Base-by-base conservation (phyloP, 495 filamentous ascomycete genomes). In the Haplographium delicatum region DNA sequence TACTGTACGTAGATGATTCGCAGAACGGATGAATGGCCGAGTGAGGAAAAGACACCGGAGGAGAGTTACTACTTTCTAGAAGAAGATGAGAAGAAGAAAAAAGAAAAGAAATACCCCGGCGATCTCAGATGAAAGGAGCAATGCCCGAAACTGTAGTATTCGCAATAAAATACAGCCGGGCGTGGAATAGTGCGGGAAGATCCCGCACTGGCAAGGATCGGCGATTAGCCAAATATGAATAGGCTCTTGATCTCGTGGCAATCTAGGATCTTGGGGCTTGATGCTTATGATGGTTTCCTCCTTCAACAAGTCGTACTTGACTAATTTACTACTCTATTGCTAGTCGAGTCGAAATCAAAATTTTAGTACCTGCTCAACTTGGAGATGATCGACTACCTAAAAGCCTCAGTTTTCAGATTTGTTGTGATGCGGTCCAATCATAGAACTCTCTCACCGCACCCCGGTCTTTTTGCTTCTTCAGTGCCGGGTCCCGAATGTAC, bases 241-340 rank as follows among this genome's bases (percentile, higher is more conserved):
- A 47, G 39, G 39, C 39, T 43, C 39, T 23, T 25, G 39, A 25
- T 24, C 20, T 43, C 39, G 39, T 43, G 39, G 39, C 39, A 43
- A 23, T n/a, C 39, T n/a, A 25, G 39, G 39, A 43, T 43, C n/a
- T n/a, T n/a, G n/a, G n/a, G n/a, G n/a, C n/a, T n/a, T n/a, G n/a
- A n/a, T n/a, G n/a, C n/a, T n/a, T n/a, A n/a, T n/a, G n/a, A n/a
- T n/a, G n/a, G n/a, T n/a, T n/a, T n/a, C n/a, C n/a, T n/a, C n/a
- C n/a, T n/a, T n/a, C n/a, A n/a, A n/a, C n/a, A n/a, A n/a, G n/a
- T n/a, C n/a, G n/a, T n/a, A n/a, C n/a, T n/a, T n/a, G n/a, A n/a
- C n/a, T n/a, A n/a, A n/a, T n/a, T n/a, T n/a, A n/a, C n/a, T n/a
- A n/a, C n/a, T n/a, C n/a, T n/a, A n/a, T n/a, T n/a, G n/a, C n/a